Percentiles rank a stretch among this genome's conserved stretches.
Evolutionary conservation across 768 basidiomycete species (phyloP).

Genomic region (Rhizopogon salebrosus): DNA sequence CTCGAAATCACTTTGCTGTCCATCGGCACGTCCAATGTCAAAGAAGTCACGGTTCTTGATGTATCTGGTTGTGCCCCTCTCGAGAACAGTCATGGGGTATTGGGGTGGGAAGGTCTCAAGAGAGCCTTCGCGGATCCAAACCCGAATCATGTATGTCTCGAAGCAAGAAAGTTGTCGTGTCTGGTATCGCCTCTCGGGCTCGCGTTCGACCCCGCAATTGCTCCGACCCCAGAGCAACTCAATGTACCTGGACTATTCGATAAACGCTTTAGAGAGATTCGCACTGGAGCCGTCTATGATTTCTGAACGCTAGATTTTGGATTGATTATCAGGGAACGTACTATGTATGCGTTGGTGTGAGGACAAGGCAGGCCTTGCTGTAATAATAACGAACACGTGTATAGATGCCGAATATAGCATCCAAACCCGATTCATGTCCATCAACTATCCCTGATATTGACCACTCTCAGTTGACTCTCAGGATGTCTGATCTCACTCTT

Average conservation of each 20-base stretch:
- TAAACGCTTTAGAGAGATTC: not conserved
- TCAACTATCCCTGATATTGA: not conserved
- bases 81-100: constrained; percentile 2
- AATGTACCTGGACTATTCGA: constrained; percentile 3
- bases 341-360: too few species aligned
- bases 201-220: constrained; percentile 2
- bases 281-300: not conserved
- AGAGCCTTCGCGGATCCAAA: constrained; percentile 6
- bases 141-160: not conserved
- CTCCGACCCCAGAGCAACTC: constrained; percentile 1
- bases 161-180: constrained; percentile 19
- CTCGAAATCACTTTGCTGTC: constrained; percentile 7
- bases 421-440: not conserved
- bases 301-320: not conserved
- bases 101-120: constrained; percentile 9
- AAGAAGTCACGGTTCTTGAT: constrained; percentile 3
- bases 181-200: constrained; percentile 13
- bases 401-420: too few species aligned
- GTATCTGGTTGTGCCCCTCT: constrained; percentile 3
- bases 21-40: not conserved
- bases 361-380: too few species aligned
- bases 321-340: not conserved
- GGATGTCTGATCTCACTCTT: constrained; percentile 20
- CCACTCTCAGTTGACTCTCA: not conserved
- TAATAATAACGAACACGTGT: too few species aligned